Evolutionary conservation across 73 alveolate genomes (phyloP), one percentile per base, ranked within the genome.

Genomic region (Paramecium bursaria): DNA sequence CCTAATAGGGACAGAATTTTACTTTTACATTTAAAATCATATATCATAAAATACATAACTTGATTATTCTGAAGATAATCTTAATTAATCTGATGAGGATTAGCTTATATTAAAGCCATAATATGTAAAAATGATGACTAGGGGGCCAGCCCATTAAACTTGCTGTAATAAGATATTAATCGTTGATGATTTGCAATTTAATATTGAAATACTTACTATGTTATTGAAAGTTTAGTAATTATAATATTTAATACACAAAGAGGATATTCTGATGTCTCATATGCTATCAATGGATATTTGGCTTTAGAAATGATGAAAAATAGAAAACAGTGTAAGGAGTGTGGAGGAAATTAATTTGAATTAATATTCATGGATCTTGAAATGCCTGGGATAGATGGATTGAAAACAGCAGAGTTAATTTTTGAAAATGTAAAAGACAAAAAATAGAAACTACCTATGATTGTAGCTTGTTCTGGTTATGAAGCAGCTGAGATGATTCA

Each of bases 301-400:
- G 82, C 82, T 25, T 21, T 67, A 15, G 82, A 67, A n/a, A n/a
- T n/a, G n/a, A n/a, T n/a, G 35, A 67, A 67, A 14, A 39, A 57
- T 39, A 27, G 35, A 35, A 35, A 39, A 15, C 33, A 67, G 44
- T 67, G 82, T n/a, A n/a, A n/a, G n/a, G 7, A 67, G 44, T 25
- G 11, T 0, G 44, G 44, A 39, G 60, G 44, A 11, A 44, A 67
- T 2, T 67, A 25, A 10, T 67, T 39, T 67, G 44, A 67, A 67
- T 67, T 67, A 26, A 67, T 67, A 13, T 67, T 67, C 44, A 67
- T 67, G 82, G 82, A 67, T 35, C 44, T 67, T 4, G 82, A 67
- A 42, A 67, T 67, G 82, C 82, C 82, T 15, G 10, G 30, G 6
- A 67, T 67, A 19, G 35, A 67, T 67, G 82, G 82, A 67, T 25